Percentiles rank a stretch among this genome's conserved stretches.
Conservation (phyloP, 768 basidiomycete species). For the Royoungia palumana region DNA sequence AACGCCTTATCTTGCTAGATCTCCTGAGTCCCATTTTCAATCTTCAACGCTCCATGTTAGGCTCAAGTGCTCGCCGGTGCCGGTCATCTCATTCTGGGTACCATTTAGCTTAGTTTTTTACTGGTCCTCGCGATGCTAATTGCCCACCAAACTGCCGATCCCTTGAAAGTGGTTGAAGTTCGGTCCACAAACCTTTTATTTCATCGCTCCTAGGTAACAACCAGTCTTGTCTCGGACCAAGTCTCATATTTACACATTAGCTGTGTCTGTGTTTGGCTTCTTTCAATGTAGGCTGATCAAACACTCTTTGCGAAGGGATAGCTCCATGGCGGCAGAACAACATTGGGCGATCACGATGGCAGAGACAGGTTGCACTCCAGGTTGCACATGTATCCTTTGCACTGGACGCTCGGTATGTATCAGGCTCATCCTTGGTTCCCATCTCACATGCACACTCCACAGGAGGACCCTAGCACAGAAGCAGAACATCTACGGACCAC, state of each 20-base stretch:
- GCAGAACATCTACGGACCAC: background rate
- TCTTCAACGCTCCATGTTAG: no score
- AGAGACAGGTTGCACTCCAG: constrained; percentile 1
- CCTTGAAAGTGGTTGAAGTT: background rate
- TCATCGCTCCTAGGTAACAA: background rate
- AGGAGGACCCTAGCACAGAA: constrained; percentile 7
- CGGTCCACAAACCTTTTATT: background rate
- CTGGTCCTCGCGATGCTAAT: no score
- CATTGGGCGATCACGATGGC: constrained; percentile 15
- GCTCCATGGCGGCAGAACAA: constrained; percentile 1
- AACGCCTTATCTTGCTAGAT: no score
- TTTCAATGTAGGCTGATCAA: constrained; percentile 2
- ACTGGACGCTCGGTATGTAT: constrained; percentile 4
- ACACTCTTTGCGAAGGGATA: background rate
- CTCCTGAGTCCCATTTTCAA: no score
- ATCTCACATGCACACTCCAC: constrained; percentile 10
- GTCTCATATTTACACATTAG: background rate
- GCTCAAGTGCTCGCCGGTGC: no score
- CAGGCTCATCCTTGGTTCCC: background rate
- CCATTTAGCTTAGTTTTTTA: no score
- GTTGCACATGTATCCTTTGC: constrained; percentile 12
- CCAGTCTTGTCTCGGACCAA: constrained; percentile 2
- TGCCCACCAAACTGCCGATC: no score
- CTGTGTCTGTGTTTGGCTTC: background rate
- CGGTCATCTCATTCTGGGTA: no score